These are phyloP conservation scores for Aspergillus taichungensis DNA, from an alignment of 495 filamentous ascomycete species.

Conservation along the genomic window DNA sequence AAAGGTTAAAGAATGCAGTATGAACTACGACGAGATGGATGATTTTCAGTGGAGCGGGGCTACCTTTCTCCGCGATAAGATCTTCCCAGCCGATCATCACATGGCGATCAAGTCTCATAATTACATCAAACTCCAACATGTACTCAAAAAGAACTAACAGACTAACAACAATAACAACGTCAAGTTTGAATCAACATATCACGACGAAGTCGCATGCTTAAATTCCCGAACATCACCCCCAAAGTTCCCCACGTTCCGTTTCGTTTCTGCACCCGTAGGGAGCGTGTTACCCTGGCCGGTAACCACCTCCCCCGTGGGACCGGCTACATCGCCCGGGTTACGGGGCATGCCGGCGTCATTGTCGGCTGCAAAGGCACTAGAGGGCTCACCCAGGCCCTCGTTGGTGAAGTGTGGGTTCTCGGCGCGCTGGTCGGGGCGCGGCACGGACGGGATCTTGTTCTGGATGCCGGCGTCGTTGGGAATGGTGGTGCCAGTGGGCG, in stretches of 20 bases:
- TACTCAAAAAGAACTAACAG: too few relatives aligned
- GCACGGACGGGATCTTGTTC: constrained; percentile 46
- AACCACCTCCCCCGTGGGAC: constrained; percentile 37
- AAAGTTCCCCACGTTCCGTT: constrained; percentile 14
- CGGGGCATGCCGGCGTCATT: constrained; percentile 46
- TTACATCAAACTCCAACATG: too few relatives aligned
- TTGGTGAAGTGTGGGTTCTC: constrained; percentile 23
- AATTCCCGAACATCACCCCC: too few relatives aligned
- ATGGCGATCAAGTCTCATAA: too few relatives aligned
- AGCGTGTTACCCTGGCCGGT: constrained; percentile 44
- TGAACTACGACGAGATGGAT: too few relatives aligned
- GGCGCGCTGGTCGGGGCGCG: constrained; percentile 42
- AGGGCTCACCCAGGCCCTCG: constrained; percentile 22
- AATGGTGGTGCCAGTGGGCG: constrained; percentile 41
- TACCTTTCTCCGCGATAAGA: too few relatives aligned
- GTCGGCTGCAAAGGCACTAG: constrained; percentile 38
- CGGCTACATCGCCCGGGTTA: constrained; percentile 32
- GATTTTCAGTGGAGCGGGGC: too few relatives aligned
- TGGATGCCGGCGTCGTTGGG: constrained; percentile 46
- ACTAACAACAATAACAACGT: neutral
- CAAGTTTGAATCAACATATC: neutral
- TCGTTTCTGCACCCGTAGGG: constrained; percentile 37
- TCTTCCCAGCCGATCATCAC: too few relatives aligned
- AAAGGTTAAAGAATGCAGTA: neutral
- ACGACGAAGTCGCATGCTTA: too few relatives aligned